Evolutionary conservation across 1,284 basidiomycete genomes (phyloP), one percentile per base, ranked within the genome.

Genomic region (Schizophyllum amplum): DNA sequence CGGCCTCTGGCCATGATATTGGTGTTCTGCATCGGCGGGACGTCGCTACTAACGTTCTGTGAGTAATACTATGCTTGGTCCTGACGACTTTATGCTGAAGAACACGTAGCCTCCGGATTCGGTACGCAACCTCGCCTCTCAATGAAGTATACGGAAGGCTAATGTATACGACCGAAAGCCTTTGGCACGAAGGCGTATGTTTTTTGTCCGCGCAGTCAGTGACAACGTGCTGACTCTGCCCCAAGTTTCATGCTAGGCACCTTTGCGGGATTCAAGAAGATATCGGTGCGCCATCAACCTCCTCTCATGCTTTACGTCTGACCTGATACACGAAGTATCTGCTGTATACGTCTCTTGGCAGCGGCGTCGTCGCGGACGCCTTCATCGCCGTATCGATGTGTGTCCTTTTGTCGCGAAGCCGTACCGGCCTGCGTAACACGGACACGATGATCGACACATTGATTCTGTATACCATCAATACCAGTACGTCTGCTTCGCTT

Each of bases 381-480:
- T 42, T 66, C 4, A 63, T 66, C 22, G 66, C 66, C 4, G 57
- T 57, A 23, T 61, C 65, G 1, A 56, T 66, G 11, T 66, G 65
- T 26, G 53, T 57, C 15, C 54, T 54, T 27, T 55, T 67, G 11
- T 57, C 53, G 1, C 54, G 60, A 53, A 64, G 61, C 21, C 59
- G 59, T 4, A 67, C 64, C 1, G 65, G 66, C 4, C 62, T 67
- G 23, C 42, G 24, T 52, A 71, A 69, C 50, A 67, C 69, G 25
- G 69, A 69, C 47, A 64, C 65, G 5, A 55, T 69, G 22, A 63
- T 71, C 6, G 65, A 64, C n/a, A 55, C 64, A n/a, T 55, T 71
- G 52, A 70, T 70, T 57, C 57, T 65, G 50, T 71, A 69, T 55
- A 61, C 66, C 6, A 67, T 71, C 46, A 69, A 69, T 53, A 69